phyloP scores from a whole-genome alignment of 179 eudicot genomes.

The Nepenthes alata region DNA sequence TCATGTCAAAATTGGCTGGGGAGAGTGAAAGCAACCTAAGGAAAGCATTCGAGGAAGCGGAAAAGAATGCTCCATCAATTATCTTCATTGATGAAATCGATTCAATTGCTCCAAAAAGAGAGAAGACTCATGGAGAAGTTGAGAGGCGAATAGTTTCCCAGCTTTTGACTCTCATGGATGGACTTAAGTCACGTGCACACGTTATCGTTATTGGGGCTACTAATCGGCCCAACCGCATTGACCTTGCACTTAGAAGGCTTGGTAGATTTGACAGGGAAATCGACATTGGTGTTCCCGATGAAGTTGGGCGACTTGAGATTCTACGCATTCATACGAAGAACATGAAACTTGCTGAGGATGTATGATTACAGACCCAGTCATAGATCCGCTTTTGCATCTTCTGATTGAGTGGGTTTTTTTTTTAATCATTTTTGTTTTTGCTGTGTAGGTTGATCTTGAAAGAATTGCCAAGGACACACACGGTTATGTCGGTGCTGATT shows the following conservation, averaged over 20 bases:
- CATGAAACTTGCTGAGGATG: constrained; percentile 54
- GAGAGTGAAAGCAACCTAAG: constrained; percentile 54
- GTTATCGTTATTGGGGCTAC: constrained; percentile 66
- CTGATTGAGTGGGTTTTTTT: background rate
- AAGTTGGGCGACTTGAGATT: constrained; percentile 51
- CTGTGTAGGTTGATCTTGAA: constrained; percentile 57
- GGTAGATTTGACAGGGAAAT: constrained; percentile 57
- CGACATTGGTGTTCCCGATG: constrained; percentile 62
- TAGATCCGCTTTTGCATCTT: background rate
- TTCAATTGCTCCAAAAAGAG: constrained; percentile 56
- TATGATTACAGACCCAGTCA: constrained; percentile 8
- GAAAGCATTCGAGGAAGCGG: constrained; percentile 63
- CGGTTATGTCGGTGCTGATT: constrained; percentile 74
- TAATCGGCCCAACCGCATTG: constrained; percentile 50
- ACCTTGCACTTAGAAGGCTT: constrained; percentile 47
- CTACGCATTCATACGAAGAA: constrained; percentile 53
- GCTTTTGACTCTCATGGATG: constrained; percentile 54
- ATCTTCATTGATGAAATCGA: constrained; percentile 53
- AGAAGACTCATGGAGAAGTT: constrained; percentile 55
- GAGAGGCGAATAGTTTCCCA: constrained; percentile 54
- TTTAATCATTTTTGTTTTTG: background rate
- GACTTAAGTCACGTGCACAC: constrained; percentile 50
- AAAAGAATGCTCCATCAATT: constrained; percentile 50
- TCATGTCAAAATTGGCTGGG: constrained; percentile 57
- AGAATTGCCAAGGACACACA: constrained; percentile 58